These are phyloP conservation scores for Panicum hallii DNA, from an alignment of 202 grass and related monocot genomes.

Conservation along the genomic window DNA sequence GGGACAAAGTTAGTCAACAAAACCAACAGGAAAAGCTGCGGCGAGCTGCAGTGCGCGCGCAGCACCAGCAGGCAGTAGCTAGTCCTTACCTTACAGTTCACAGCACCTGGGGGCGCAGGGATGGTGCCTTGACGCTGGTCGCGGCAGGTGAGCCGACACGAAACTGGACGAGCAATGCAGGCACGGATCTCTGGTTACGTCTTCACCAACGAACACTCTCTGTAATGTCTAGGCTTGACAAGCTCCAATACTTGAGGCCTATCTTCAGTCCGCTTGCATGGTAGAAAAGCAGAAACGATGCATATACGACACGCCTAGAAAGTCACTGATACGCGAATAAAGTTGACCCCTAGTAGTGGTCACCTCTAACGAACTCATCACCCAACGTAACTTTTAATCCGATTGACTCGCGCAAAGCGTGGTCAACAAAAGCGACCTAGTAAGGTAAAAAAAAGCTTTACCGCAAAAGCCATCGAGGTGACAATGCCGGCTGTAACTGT, in stretches of 20 bases:
- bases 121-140: constrained; percentile 11
- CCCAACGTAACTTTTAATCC: background rate
- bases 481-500: background rate
- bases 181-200: background rate
- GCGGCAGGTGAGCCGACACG: background rate
- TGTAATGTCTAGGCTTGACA: too few relatives aligned
- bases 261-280: background rate
- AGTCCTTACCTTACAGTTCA: background rate
- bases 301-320: background rate
- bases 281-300: background rate
- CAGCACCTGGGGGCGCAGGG: constrained; percentile 3
- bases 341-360: background rate
- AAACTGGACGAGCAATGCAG: background rate
- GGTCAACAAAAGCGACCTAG: constrained; percentile 27
- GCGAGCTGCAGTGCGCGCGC: background rate
- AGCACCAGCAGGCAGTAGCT: too few relatives aligned
- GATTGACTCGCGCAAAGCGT: constrained; percentile 20
- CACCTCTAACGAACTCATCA: background rate
- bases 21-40: background rate
- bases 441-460: background rate
- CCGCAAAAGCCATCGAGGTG: constrained; percentile 12
- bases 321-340: background rate
- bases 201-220: too few relatives aligned
- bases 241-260: too few relatives aligned
- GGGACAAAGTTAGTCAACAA: background rate